These are phyloP conservation scores for Lactarius akahatsu DNA, from an alignment of 768 basidiomycete species.

Conservation along the genomic window DNA sequence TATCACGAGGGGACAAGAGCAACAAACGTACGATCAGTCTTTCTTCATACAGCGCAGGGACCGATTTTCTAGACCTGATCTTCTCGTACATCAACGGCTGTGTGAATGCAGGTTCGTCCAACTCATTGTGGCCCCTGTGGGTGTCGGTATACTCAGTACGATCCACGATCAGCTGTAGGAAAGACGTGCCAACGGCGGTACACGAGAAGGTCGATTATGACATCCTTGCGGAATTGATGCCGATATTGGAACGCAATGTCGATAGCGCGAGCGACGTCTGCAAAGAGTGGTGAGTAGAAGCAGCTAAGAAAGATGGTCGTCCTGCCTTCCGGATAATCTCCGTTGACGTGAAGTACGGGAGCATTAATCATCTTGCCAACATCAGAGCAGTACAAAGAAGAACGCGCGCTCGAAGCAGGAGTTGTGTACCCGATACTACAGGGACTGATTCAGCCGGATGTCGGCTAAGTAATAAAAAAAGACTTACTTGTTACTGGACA, in stretches of 20 bases:
- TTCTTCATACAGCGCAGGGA: slow-evolving; percentile 80
- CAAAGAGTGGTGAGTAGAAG: slow-evolving; percentile 6
- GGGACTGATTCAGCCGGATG: slow-evolving; percentile 10
- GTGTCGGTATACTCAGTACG: neutral
- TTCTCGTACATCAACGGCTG: slow-evolving; percentile 90
- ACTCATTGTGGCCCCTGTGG: slow-evolving; percentile 80
- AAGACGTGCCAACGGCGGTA: slow-evolving; percentile 72
- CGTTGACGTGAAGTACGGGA: slow-evolving; percentile 88
- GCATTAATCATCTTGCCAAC: slow-evolving; percentile 88
- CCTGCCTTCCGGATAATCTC: slow-evolving; percentile 81
- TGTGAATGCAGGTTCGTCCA: slow-evolving; percentile 84
- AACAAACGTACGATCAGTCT: slow-evolving; percentile 65
- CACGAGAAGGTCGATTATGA: slow-evolving; percentile 85
- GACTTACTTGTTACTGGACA: slow-evolving; percentile 36
- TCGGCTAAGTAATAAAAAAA: neutral
- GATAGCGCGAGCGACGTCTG: slow-evolving; percentile 82
- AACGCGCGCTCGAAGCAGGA: slow-evolving; percentile 78
- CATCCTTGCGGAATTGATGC: slow-evolving; percentile 86
- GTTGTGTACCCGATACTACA: slow-evolving; percentile 89
- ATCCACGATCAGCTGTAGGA: neutral
- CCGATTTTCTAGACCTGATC: slow-evolving; percentile 72
- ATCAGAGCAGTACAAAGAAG: slow-evolving; percentile 85
- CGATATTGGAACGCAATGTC: slow-evolving; percentile 87
- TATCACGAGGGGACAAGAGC: neutral
- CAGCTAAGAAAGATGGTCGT: neutral